phyloP scores from a whole-genome alignment of 345 rosid species.

The Crucihimalaya himalaica region DNA sequence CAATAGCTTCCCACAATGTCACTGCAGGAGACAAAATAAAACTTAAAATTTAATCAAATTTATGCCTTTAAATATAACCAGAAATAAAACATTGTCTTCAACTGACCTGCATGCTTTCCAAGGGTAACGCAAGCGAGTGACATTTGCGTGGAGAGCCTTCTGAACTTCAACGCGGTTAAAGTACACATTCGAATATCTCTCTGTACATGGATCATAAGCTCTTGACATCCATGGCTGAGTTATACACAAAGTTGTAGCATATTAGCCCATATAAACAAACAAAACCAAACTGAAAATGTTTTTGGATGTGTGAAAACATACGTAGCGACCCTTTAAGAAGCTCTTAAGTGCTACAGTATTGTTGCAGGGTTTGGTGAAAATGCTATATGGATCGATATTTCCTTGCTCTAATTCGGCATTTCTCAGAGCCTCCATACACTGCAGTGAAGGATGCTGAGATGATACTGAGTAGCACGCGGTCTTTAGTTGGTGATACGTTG shows the following conservation, averaged over 20 bases:
- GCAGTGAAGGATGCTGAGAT: constrained; percentile 64
- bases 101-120: constrained; percentile 90
- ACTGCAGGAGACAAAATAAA: constrained; percentile 41
- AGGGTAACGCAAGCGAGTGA: constrained; percentile 65
- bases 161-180: constrained; percentile 84
- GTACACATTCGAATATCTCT: constrained; percentile 69
- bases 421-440: constrained; percentile 63
- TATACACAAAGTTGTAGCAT: constrained; percentile 14
- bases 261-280: constrained; percentile 6
- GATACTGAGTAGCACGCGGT: constrained; percentile 60
- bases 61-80: constrained; percentile 8
- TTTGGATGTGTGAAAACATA: constrained; percentile 62
- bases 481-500: constrained; percentile 63
- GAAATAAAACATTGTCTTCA: background rate
- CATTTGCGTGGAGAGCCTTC: constrained; percentile 87
- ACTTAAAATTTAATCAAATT: background rate
- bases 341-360: constrained; percentile 51
- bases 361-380: constrained; percentile 80
- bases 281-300: background rate
- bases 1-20: constrained; percentile 61
- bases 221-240: constrained; percentile 97
- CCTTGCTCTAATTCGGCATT: constrained; percentile 72
- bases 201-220: constrained; percentile 97
- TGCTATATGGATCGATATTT: constrained; percentile 83
- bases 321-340: constrained; percentile 70